A percentile compares a stretch with the other conserved stretches of the same genome.
Evolutionary conservation across 257 asterid species (phyloP).

Genomic region (Solanum bukasovii): DNA sequence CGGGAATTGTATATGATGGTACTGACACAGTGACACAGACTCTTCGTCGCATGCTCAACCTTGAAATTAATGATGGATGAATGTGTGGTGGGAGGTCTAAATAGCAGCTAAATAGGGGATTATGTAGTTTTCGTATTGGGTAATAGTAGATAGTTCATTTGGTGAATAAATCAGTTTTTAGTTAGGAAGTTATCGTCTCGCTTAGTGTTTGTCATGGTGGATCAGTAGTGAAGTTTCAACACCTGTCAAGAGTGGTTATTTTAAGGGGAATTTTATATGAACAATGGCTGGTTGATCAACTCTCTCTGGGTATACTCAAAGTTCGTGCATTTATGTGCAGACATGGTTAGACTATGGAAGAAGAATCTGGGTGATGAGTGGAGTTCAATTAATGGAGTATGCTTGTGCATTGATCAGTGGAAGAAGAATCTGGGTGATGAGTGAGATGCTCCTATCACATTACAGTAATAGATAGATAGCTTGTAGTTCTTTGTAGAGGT

Average conservation of each 20-base stretch:
- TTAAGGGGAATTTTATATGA: background rate
- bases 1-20: slow-evolving; percentile 24
- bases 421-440: slow-evolving; percentile 14
- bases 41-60: slow-evolving; percentile 95
- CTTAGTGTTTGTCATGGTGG: slow-evolving; percentile 13
- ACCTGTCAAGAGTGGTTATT: background rate
- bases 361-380: background rate
- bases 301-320: slow-evolving; percentile 19
- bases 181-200: slow-evolving; percentile 4
- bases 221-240: background rate
- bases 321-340: background rate
- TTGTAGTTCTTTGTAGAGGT: background rate
- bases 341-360: slow-evolving; percentile 2
- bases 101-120: slow-evolving; percentile 33
- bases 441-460: background rate
- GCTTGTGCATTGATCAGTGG: slow-evolving; percentile 6
- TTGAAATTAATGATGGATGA: slow-evolving; percentile 53
- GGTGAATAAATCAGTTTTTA: slow-evolving; percentile 27
- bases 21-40: slow-evolving; percentile 73
- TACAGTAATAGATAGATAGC: background rate
- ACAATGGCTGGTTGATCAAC: slow-evolving; percentile 23
- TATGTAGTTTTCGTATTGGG: slow-evolving; percentile 14
- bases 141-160: slow-evolving; percentile 23
- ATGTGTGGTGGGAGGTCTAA: slow-evolving; percentile 17
- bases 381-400: background rate